Base-by-base conservation (phyloP, 257 asterid species). In the Petunia axillaris region DNA sequence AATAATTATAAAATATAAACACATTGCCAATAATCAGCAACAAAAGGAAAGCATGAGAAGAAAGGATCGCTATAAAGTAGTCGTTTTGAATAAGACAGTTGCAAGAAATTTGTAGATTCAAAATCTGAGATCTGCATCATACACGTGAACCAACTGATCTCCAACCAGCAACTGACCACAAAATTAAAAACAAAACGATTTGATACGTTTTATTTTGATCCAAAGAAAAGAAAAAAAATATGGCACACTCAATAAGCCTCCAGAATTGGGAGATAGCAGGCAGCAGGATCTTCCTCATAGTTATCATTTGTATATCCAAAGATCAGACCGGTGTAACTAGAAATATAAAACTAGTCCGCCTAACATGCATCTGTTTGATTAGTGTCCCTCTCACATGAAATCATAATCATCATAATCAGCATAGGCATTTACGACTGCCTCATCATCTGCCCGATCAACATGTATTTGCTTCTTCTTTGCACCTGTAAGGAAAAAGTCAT, bases 401-500 rank as follows among this genome's bases (percentile, higher is more conserved):
- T 94, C 98, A 79, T 88, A 86, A 82, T 93, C 98, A 4, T 94
- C 98, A 59, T 54, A 85, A 66, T 70, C 95, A 81, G 91, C 89
- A 48, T 80, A 86, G 4, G 85, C 75, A 82, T 58, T 50, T 14
- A 78, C 86, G 40, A 77, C 93, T 6, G 54, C 89, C 58, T 87
- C 86, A 54, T 89, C 97, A 46, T 94, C 97, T 78, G 89, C 97
- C 39, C 85, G 87, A 65, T 86, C 98, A 62, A 92, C 80, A 60
- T 87, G 93, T 81, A 94, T 66, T 84, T 93, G 93, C 70, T 90
- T 93, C 91, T 94, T 94, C 93, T 93, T 94, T 40, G 91, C 90
- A 81, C 81, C 97, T 94, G 64, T 58, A 79, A 57, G 78, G 82
- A 40, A 36, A 78, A 79, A 63, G 13, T 2, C 6, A 10, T 71